Base-by-base conservation (phyloP, 345 rosid species). In the Lumnitzera littorea region DNA sequence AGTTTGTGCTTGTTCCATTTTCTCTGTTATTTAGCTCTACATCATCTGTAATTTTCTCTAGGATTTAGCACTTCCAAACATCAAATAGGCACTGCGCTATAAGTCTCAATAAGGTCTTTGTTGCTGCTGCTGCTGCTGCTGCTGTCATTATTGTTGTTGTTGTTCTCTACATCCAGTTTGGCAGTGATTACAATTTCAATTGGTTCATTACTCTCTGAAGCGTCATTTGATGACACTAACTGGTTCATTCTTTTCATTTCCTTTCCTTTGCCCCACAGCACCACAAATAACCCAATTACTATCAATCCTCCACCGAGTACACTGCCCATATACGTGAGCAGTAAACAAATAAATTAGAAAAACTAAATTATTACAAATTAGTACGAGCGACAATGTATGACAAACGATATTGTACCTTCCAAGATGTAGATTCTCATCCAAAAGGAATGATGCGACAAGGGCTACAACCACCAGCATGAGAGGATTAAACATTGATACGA, bases 401-500 rank as follows among this genome's bases (percentile, higher is more conserved):
- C 31, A 51, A 50, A 50, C 50, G 15, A 8, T 50, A 12, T 27
- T 27, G 31, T 67, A 75, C 76, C 76, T 78, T 64, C 83, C 80
- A 12, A 75, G 36, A 20, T 72, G 65, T 47, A 75, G 60, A 7
- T 65, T 50, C 53, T 79, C 83, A 25, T 65, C 72, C 25, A 75
- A 24, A n/a, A 75, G 11, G 50, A 75, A 1, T 1, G 73, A 64
- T 2, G 67, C 65, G 0, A 46, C 65, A 11, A 79, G 0, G 31
- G 76, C 70, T 3, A 57, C 70, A 15, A 68, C 49, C 43, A 79
- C 56, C 13, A 70, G 74, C 64, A 68, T 55, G 1, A 70, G 46
- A 1, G 84, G 84, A 53, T 65, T 75, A 56, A 73, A 79, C 51
- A 63, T 11, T 2, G 78, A 67, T 11, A 67, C 65, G 0, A 67